phyloP scores from a whole-genome alignment of 768 basidiomycete genomes.

The Zangia roseola region DNA sequence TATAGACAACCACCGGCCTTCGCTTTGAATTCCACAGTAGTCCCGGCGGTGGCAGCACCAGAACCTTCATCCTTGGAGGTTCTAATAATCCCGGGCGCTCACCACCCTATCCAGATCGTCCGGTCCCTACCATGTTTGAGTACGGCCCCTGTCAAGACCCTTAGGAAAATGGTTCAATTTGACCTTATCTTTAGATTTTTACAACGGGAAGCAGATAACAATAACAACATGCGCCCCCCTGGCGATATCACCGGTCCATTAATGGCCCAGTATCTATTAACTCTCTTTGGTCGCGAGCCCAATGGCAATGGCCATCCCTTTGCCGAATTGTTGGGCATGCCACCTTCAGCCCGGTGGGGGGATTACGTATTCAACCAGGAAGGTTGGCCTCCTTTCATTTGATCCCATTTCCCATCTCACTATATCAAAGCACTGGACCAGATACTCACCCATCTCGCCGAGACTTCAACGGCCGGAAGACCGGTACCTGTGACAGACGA shows the following conservation, averaged over 20 bases:
- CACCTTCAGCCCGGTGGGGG: constrained; percentile 65
- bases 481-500: constrained; percentile 88
- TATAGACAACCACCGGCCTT: constrained; percentile 24
- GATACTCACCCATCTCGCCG: constrained; percentile 87
- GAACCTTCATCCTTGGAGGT: constrained; percentile 40
- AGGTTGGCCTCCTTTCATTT: constrained; percentile 43
- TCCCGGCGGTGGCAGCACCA: constrained; percentile 25
- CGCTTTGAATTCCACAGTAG: constrained; percentile 38
- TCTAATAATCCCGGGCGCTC: constrained; percentile 27
- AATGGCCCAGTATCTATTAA: constrained; percentile 73
- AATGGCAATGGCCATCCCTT: constrained; percentile 40
- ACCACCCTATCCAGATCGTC: constrained; percentile 27
- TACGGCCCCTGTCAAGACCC: constrained; percentile 29
- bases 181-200: constrained; percentile 32
- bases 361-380: constrained; percentile 94
- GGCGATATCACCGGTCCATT: constrained; percentile 55
- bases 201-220: constrained; percentile 24
- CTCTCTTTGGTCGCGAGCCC: constrained; percentile 45
- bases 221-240: constrained; percentile 21
- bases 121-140: constrained; percentile 51
- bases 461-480: constrained; percentile 65
- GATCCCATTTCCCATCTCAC: constrained; percentile 6
- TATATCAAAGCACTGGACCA: constrained; percentile 63
- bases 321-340: constrained; percentile 41
- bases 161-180: not conserved